phyloP scores from a whole-genome alignment of 805 yeast species.

The Candida khao-thaluensis region DNA sequence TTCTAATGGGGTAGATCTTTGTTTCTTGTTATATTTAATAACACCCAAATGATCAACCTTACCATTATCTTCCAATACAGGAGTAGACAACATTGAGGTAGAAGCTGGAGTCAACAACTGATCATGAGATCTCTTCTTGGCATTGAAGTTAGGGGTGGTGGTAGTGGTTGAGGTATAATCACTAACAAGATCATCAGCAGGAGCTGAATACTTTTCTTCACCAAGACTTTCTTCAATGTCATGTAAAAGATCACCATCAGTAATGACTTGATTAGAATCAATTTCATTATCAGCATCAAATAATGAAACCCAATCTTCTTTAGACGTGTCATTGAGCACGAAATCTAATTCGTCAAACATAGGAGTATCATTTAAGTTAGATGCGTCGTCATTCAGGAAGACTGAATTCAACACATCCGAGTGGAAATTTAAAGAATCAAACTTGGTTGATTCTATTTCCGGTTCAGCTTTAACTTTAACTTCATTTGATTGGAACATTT shows the following conservation, averaged over 20 bases:
- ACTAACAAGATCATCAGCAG: conserved; percentile 7
- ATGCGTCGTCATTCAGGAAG: conserved; percentile 39
- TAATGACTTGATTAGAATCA: conserved; percentile 16
- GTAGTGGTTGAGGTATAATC: conserved; percentile 4
- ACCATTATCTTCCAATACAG: conserved; percentile 24
- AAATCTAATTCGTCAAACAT: conserved; percentile 58
- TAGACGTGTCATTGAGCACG: conserved; percentile 39
- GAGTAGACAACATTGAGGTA: conserved; percentile 33
- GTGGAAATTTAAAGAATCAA: conserved; percentile 54
- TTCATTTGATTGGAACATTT: conserved; percentile 6
- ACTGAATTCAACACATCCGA: conserved; percentile 52
- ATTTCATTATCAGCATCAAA: conserved; percentile 37
- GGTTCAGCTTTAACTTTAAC: conserved; percentile 6
- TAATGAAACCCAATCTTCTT: conserved; percentile 62
- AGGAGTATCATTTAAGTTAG: conserved; percentile 44
- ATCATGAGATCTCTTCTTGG: conserved; percentile 13
- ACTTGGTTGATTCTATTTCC: conserved; percentile 4
- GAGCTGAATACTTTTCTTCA: conserved; percentile 12
- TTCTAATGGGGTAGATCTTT: conserved; percentile 64
- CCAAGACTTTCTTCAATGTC: conserved; percentile 9
- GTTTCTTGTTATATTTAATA: conserved; percentile 75
- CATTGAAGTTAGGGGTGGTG: conserved; percentile 5
- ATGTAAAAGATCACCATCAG: conserved; percentile 21
- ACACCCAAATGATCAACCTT: conserved; percentile 68
- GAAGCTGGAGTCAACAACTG: conserved; percentile 32